Conservation (phyloP, 2,329 filamentous ascomycete species). For the Neonectria faginata region DNA sequence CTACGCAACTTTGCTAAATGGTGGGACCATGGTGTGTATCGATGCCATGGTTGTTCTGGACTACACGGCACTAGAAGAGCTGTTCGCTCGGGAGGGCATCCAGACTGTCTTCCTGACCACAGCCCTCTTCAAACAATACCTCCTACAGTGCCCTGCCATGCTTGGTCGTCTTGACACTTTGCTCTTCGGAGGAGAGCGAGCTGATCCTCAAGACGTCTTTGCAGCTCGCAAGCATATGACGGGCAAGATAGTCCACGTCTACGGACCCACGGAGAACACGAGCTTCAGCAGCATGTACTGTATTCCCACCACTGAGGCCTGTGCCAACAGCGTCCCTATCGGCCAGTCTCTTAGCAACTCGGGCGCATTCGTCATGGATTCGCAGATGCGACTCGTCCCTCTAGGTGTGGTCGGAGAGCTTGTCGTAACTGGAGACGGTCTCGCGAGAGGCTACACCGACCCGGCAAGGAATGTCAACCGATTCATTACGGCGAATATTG, state of each 20-base stretch:
- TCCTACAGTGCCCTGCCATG: slow-evolving; percentile 22
- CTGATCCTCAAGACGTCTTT: slow-evolving; percentile 21
- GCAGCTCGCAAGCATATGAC: slow-evolving; percentile 6
- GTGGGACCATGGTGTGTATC: neutral
- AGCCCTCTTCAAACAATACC: slow-evolving; percentile 37
- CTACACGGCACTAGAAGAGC: neutral
- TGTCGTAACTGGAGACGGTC: slow-evolving; percentile 41
- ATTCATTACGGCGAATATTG: neutral
- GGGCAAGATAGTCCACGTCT: slow-evolving; percentile 21
- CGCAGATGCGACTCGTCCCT: slow-evolving; percentile 39
- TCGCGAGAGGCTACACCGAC: slow-evolving; percentile 4
- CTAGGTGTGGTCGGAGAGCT: slow-evolving; percentile 46
- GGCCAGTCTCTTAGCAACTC: slow-evolving; percentile 39
- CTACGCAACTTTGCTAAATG: neutral
- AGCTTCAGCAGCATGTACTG: slow-evolving; percentile 20
- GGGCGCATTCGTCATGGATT: slow-evolving; percentile 42
- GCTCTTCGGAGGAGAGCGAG: slow-evolving; percentile 35
- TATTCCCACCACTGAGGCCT: slow-evolving; percentile 4
- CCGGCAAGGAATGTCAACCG: neutral
- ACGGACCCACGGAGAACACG: slow-evolving; percentile 40
- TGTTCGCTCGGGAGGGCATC: slow-evolving; percentile 30
- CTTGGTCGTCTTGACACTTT: slow-evolving; percentile 15
- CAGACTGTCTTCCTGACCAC: slow-evolving; percentile 27
- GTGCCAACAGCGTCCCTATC: slow-evolving; percentile 35
- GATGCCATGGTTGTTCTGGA: slow-evolving; percentile 1